A percentile compares a stretch with the other conserved stretches of the same genome.
phyloP scores from a whole-genome alignment of 768 basidiomycete species.

The Pleurotus platypus region DNA sequence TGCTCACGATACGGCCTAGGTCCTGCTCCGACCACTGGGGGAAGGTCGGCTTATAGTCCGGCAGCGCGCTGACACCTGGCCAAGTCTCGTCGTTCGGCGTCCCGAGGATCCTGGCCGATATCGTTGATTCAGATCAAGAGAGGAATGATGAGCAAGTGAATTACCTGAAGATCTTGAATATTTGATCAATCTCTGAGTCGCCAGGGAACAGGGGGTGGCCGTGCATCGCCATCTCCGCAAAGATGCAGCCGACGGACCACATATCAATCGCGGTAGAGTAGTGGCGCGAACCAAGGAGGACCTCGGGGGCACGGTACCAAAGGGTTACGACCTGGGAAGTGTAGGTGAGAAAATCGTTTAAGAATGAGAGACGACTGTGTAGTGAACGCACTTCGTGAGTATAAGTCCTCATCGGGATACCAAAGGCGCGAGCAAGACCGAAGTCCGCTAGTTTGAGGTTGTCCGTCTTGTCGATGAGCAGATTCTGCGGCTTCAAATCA shows the following conservation, averaged over 20 bases:
- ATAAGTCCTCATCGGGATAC: constrained; percentile 98
- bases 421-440: constrained; percentile 93
- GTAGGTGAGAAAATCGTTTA: neutral
- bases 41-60: constrained; percentile 96
- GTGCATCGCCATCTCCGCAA: constrained; percentile 97
- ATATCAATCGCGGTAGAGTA: constrained; percentile 98
- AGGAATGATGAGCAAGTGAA: constrained; percentile 17
- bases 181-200: constrained; percentile 99
- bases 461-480: constrained; percentile 84
- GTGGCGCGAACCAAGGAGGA: constrained; percentile 93
- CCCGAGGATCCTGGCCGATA: constrained; percentile 70
- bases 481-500: constrained; percentile 94
- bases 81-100: constrained; percentile 90
- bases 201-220: constrained; percentile 92
- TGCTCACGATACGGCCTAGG: constrained; percentile 58
- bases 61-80: constrained; percentile 85
- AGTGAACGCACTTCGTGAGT: constrained; percentile 79
- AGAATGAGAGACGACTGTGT: neutral
- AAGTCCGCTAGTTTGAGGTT: constrained; percentile 97
- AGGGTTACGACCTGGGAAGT: constrained; percentile 86
- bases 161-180: constrained; percentile 98
- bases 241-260: constrained; percentile 99
- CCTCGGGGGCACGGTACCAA: constrained; percentile 99
- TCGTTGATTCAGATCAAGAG: neutral
- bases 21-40: constrained; percentile 90